phyloP scores from a whole-genome alignment of 2,329 filamentous ascomycete genomes.

The Fusarium sulawesiense region DNA sequence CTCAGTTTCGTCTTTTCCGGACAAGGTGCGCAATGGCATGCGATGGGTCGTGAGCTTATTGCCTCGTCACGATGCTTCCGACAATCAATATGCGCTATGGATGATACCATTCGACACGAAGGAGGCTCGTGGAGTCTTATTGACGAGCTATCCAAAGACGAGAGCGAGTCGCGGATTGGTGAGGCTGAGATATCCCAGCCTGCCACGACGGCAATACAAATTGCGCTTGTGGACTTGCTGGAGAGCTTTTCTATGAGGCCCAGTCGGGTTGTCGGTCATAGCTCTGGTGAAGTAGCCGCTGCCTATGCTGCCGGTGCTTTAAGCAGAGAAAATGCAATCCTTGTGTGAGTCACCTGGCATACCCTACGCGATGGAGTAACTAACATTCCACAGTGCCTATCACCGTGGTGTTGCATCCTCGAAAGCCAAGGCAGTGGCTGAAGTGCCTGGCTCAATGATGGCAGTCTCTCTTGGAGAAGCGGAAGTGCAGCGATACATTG shows the following conservation, averaged over 20 bases:
- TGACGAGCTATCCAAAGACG: not conserved
- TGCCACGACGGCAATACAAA: constrained; percentile 4
- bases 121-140: not conserved
- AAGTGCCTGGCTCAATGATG: constrained; percentile 7
- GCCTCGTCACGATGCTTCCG: not conserved
- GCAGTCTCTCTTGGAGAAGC: constrained; percentile 1
- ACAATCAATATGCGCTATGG: not conserved
- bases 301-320: constrained; percentile 7
- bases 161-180: not conserved
- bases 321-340: not conserved
- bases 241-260: not conserved
- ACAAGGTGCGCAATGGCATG: constrained; percentile 8
- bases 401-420: not conserved
- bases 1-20: constrained; percentile 5
- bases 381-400: not conserved
- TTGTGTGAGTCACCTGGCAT: not conserved
- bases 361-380: not conserved
- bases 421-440: not conserved
- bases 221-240: constrained; percentile 4
- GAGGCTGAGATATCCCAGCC: constrained; percentile 8
- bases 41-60: constrained; percentile 1
- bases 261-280: constrained; percentile 1
- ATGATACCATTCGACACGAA: not conserved
- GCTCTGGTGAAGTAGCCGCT: constrained; percentile 10
- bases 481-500: constrained; percentile 3